Conservation (phyloP, 2,329 filamentous ascomycete species). For the Fusarium verrucosum region DNA sequence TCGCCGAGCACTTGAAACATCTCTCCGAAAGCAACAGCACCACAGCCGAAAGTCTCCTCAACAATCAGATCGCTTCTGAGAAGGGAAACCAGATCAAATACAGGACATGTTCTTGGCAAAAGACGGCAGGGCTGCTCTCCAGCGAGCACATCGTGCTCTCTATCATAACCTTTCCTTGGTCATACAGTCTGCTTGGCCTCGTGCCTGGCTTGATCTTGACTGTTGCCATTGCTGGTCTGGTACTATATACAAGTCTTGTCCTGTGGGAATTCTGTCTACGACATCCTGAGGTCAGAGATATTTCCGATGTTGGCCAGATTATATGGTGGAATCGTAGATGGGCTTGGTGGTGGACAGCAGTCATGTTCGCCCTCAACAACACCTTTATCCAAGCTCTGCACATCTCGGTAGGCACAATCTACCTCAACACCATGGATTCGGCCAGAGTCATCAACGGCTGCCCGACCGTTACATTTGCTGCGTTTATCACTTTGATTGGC, state of each 20-base stretch:
- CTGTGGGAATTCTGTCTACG: slow-evolving; percentile 86
- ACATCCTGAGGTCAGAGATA: slow-evolving; percentile 88
- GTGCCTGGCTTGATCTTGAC: slow-evolving; percentile 86
- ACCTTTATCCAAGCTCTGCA: slow-evolving; percentile 87
- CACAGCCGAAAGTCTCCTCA: slow-evolving; percentile 58
- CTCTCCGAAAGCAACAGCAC: slow-evolving; percentile 52
- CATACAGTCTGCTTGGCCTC: slow-evolving; percentile 85
- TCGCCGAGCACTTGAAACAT: slow-evolving; percentile 49
- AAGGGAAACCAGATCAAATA: slow-evolving; percentile 85
- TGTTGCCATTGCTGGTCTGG: slow-evolving; percentile 76
- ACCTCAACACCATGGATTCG: slow-evolving; percentile 85
- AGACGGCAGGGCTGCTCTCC: slow-evolving; percentile 90
- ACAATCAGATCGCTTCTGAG: slow-evolving; percentile 77
- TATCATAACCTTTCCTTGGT: slow-evolving; percentile 96
- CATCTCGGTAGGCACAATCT: slow-evolving; percentile 83
- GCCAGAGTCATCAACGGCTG: slow-evolving; percentile 66
- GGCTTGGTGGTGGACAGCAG: slow-evolving; percentile 72
- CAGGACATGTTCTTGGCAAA: slow-evolving; percentile 91
- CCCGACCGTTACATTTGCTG: slow-evolving; percentile 82
- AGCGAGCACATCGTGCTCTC: slow-evolving; percentile 91
- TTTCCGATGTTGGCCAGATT: slow-evolving; percentile 93
- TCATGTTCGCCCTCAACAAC: slow-evolving; percentile 94
- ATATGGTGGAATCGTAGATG: slow-evolving; percentile 85
- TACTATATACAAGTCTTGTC: slow-evolving; percentile 75
- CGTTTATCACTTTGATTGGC: slow-evolving; percentile 76